Conservation (phyloP, 495 filamentous ascomycete species). For the Penicillium diatomitis region DNA sequence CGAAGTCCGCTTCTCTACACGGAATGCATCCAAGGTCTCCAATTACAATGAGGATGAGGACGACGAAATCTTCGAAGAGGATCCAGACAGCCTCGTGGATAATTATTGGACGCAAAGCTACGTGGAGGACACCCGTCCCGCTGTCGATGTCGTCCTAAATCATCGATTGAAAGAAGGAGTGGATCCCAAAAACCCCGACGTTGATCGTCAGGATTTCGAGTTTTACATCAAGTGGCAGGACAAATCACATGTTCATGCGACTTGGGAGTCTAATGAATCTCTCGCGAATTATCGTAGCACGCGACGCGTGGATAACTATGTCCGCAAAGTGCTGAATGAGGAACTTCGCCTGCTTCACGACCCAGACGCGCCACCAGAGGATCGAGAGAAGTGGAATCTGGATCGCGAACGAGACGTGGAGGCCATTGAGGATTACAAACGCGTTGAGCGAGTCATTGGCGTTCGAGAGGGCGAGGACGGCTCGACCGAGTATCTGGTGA, state of each 20-base stretch:
- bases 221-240: conserved; percentile 98
- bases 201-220: conserved; percentile 73
- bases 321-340: conserved; percentile 65
- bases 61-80: conserved; percentile 65
- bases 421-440: conserved; percentile 72
- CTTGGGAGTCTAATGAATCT: conserved; percentile 75
- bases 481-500: conserved; percentile 71
- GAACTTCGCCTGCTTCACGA: conserved; percentile 62
- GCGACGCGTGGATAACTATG: conserved; percentile 88
- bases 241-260: conserved; percentile 87
- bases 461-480: conserved; percentile 65
- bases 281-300: conserved; percentile 63
- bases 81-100: conserved; percentile 42
- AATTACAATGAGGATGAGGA: conserved; percentile 86
- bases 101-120: conserved; percentile 54
- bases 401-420: conserved; percentile 81
- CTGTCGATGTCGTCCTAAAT: conserved; percentile 83
- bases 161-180: conserved; percentile 67
- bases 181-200: conserved; percentile 43
- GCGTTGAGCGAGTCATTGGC: conserved; percentile 87
- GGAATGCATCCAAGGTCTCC: conserved; percentile 74
- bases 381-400: conserved; percentile 82
- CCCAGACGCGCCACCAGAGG: conserved; percentile 69
- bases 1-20: conserved; percentile 83
- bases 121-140: conserved; percentile 63